A percentile compares a stretch with the other conserved stretches of the same genome.
Evolutionary conservation across 805 yeast species (phyloP).

Genomic region (Candida maris): DNA sequence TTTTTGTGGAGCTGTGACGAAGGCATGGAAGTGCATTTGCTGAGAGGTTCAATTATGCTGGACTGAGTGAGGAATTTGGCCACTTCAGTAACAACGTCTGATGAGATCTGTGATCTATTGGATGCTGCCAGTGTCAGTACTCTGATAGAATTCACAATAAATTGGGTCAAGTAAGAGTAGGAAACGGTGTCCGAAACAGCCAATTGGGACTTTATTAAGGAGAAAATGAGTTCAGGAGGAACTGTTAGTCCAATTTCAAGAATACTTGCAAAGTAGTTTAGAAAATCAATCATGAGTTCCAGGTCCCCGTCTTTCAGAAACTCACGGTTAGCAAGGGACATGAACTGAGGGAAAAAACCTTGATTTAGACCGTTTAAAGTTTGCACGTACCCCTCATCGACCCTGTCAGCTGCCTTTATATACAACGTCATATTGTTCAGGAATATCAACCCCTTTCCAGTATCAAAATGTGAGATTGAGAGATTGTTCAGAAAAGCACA

Average conservation of each 20-base stretch:
- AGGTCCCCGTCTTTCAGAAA: constrained; percentile 6
- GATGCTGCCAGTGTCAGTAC: constrained; percentile 26
- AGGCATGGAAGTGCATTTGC: constrained; percentile 10
- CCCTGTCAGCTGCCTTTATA: constrained; percentile 23
- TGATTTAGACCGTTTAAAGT: constrained; percentile 7
- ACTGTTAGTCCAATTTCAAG: not conserved
- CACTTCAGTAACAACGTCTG: constrained; percentile 17
- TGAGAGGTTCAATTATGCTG: constrained; percentile 18
- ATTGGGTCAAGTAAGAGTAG: constrained; percentile 5
- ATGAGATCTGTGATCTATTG: constrained; percentile 16
- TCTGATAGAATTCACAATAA: constrained; percentile 19
- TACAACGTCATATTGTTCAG: constrained; percentile 62
- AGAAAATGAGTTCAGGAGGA: not conserved
- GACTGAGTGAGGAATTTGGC: constrained; percentile 26
- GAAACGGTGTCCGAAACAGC: not conserved
- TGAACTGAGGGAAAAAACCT: constrained; percentile 15
- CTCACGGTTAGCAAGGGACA: constrained; percentile 5
- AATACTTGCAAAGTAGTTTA: constrained; percentile 12
- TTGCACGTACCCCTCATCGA: constrained; percentile 16
- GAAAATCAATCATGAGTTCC: constrained; percentile 15
- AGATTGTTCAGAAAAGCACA: constrained; percentile 37
- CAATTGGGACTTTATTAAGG: not conserved
- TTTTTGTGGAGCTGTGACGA: constrained; percentile 24
- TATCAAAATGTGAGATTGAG: constrained; percentile 41
- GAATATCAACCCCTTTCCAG: constrained; percentile 56